phyloP scores from a whole-genome alignment of 2,329 filamentous ascomycete genomes.

The Phoma sp. region DNA sequence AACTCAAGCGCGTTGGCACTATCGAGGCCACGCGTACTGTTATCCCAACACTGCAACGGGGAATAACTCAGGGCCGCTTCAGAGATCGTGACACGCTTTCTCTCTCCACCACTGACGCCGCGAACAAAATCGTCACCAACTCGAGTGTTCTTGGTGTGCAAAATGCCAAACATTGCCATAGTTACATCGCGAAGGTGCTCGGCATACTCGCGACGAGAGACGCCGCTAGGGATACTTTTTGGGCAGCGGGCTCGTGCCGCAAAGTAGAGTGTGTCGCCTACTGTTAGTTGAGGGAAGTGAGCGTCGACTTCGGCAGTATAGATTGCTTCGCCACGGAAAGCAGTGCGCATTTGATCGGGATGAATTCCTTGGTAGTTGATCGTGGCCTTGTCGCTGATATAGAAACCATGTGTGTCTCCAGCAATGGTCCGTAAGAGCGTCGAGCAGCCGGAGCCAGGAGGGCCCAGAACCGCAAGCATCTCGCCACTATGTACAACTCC shows the following conservation, averaged over 20 bases:
- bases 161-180: constrained; percentile 62
- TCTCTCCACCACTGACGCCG: constrained; percentile 68
- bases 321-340: constrained; percentile 65
- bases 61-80: constrained; percentile 56
- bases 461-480: constrained; percentile 56
- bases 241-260: constrained; percentile 62
- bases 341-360: constrained; percentile 76
- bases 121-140: constrained; percentile 67
- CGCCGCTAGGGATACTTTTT: constrained; percentile 45
- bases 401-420: constrained; percentile 66
- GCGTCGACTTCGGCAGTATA: constrained; percentile 52
- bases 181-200: constrained; percentile 58
- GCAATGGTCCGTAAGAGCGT: constrained; percentile 69
- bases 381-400: constrained; percentile 57
- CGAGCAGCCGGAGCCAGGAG: constrained; percentile 66
- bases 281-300: constrained; percentile 65
- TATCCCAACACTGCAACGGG: constrained; percentile 55
- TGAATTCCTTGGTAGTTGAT: constrained; percentile 74
- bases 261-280: constrained; percentile 64
- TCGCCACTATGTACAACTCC: constrained; percentile 61
- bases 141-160: constrained; percentile 63
- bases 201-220: constrained; percentile 54
- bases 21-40: constrained; percentile 51
- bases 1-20: constrained; percentile 66
- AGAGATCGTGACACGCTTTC: constrained; percentile 68